Evolutionary conservation across 208 protist species (phyloP), one percentile per base, ranked within the genome.

Genomic region (Leishmania mexicana): DNA sequence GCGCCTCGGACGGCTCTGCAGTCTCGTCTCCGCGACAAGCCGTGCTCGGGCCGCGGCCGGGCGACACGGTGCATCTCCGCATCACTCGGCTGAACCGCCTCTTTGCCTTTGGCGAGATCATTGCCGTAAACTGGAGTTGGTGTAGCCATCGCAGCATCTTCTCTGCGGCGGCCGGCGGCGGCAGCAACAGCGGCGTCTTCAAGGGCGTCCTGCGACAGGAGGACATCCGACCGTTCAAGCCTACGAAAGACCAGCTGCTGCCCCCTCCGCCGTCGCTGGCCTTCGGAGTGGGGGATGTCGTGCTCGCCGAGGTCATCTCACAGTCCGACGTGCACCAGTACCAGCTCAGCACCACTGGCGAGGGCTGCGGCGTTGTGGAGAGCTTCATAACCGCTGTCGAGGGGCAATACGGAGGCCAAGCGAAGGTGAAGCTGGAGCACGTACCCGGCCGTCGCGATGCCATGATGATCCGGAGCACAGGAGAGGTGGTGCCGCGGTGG

Each of bases 311-410:
- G 90, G 93, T 96, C 8, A 83, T 96, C 35, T 95, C 91, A 35
- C 93, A 96, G 87, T 94, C 92, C 2, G 93, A 96, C 67, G 93
- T 81, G 53, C 91, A 90, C 4, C 91, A 94, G 86, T 96, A 92
- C 74, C 91, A 96, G 80, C 87, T 96, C 45, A 93, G 87, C 73
- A 96, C 93, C 19, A 75, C 89, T 1, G 68, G 72, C 24, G 83
- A 87, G 53, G 76, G 88, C 72, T 96, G 85, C 58, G 93, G 93
- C 1, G 93, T 95, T 8, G 84, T 96, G 73, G 89, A 94, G 77
- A 87, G 85, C 40, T 62, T 85, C 15, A 47, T 51, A 57, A 73
- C 79, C 21, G 38, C 77, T 0, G 40, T 73, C 19, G 78, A 76
- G 47, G 75, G 62, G 53, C 76, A 71, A 67, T 76, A 81, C 67